Percentiles rank a stretch among this genome's conserved stretches.
phyloP scores from a whole-genome alignment of 306 rosid species.

The Leucaena leucocephala region DNA sequence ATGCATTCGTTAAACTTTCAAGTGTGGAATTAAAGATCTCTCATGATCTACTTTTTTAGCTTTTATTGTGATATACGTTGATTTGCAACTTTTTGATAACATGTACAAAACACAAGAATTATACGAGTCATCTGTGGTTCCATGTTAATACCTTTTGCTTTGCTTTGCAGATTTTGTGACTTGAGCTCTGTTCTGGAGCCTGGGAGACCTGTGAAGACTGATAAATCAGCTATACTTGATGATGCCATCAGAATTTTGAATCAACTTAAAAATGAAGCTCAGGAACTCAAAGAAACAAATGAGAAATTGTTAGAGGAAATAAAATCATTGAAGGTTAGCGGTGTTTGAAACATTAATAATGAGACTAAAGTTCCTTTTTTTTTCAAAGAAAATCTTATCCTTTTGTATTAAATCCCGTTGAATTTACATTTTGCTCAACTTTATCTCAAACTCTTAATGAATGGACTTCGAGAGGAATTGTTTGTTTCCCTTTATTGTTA shows the following conservation, averaged over 20 bases:
- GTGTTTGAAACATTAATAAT: constrained; percentile 22
- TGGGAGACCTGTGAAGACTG: constrained; percentile 70
- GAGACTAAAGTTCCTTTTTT: not conserved
- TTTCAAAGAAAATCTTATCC: not conserved
- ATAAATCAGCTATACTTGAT: constrained; percentile 80
- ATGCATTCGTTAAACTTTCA: constrained; percentile 32
- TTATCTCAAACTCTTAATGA: not conserved
- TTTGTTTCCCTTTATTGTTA: not conserved
- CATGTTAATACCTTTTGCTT: constrained; percentile 26
- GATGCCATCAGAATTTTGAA: constrained; percentile 81
- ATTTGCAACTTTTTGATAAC: constrained; percentile 20
- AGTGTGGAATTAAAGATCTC: constrained; percentile 3
- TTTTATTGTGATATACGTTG: not conserved
- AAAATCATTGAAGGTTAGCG: constrained; percentile 70
- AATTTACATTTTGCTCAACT: not conserved
- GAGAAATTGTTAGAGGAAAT: constrained; percentile 77
- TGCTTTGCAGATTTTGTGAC: constrained; percentile 35
- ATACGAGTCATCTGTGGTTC: not conserved
- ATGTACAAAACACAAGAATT: not conserved
- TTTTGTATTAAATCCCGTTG: not conserved
- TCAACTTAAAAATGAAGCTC: constrained; percentile 75
- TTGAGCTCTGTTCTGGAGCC: constrained; percentile 85
- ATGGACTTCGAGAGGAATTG: constrained; percentile 1
- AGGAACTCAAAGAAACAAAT: constrained; percentile 76
- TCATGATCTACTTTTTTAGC: not conserved